Conservation (phyloP, 495 filamentous ascomycete species). For the Chaetomium cochliodes region DNA sequence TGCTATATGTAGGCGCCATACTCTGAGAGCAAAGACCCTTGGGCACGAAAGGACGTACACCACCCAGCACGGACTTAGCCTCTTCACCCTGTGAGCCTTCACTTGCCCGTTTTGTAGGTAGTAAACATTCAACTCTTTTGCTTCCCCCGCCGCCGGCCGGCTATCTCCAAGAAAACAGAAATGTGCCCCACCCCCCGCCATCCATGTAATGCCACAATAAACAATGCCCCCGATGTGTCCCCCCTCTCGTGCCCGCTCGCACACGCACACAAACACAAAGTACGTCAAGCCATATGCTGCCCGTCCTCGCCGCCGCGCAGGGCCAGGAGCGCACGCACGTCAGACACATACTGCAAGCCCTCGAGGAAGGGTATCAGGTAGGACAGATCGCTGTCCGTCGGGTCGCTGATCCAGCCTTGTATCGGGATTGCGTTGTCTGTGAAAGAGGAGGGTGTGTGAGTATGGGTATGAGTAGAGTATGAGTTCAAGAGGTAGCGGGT, state of each 20-base stretch:
- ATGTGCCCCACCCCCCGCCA: not conserved
- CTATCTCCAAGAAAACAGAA: constrained; percentile 5
- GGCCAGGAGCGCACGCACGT: constrained; percentile 85
- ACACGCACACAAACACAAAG: too few relatives aligned
- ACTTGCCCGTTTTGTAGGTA: constrained; percentile 1
- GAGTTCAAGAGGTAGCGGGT: constrained; percentile 7
- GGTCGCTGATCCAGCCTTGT: constrained; percentile 89
- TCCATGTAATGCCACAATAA: not conserved
- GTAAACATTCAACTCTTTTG: not conserved
- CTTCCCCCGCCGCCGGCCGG: not conserved
- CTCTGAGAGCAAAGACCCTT: too few relatives aligned
- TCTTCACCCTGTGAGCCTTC: not conserved
- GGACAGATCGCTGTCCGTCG: constrained; percentile 84
- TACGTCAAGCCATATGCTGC: constrained; percentile 50
- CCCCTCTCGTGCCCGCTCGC: not conserved
- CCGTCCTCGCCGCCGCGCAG: constrained; percentile 79
- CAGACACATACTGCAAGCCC: constrained; percentile 91
- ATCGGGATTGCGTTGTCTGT: constrained; percentile 92
- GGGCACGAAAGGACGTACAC: too few relatives aligned
- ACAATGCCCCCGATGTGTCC: not conserved
- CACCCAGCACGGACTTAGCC: too few relatives aligned
- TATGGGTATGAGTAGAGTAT: too few relatives aligned
- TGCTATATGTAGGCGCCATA: too few relatives aligned
- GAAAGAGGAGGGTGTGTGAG: not conserved
- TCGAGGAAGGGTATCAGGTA: constrained; percentile 93